Evolutionary conservation across 306 rosid species (phyloP).

Genomic region (Morella rubra): DNA sequence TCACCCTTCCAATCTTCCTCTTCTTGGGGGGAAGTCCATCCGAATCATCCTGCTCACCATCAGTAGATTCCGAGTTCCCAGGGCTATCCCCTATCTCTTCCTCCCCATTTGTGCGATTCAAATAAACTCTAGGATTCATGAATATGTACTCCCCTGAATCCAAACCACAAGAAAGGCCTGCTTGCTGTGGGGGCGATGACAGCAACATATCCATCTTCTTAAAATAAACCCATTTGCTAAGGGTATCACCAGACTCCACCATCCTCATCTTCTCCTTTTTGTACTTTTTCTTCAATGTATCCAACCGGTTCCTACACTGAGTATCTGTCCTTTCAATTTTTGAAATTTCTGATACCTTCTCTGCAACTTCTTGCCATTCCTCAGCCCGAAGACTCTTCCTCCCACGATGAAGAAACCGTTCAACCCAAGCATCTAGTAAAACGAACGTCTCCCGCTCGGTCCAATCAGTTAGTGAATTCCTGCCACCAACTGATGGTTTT

Average conservation of each 20-base stretch:
- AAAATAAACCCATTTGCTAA: conserved; percentile 74
- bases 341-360: conserved; percentile 75
- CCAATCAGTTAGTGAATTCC: conserved; percentile 77
- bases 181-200: conserved; percentile 57
- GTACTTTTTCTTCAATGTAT: conserved; percentile 86
- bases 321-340: conserved; percentile 71
- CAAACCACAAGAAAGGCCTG: conserved; percentile 68
- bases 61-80: conserved; percentile 55
- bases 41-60: conserved; percentile 49
- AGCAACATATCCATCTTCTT: conserved; percentile 71
- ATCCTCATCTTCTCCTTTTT: conserved; percentile 74
- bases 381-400: conserved; percentile 90
- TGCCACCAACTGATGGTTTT: conserved; percentile 62
- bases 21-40: conserved; percentile 65
- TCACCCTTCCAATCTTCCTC: conserved; percentile 47
- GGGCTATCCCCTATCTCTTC: conserved; percentile 86
- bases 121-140: conserved; percentile 59
- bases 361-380: conserved; percentile 94
- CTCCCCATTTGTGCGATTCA: conserved; percentile 60
- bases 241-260: conserved; percentile 35
- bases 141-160: conserved; percentile 70
- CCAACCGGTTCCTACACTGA: conserved; percentile 84
- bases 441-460: conserved; percentile 74
- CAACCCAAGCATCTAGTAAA: conserved; percentile 88
- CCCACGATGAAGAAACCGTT: conserved; percentile 72